Percentiles rank a stretch among this genome's conserved stretches.
These are phyloP conservation scores for Quercus berberidifolia DNA, from an alignment of 306 rosid genomes.

Conservation along the genomic window DNA sequence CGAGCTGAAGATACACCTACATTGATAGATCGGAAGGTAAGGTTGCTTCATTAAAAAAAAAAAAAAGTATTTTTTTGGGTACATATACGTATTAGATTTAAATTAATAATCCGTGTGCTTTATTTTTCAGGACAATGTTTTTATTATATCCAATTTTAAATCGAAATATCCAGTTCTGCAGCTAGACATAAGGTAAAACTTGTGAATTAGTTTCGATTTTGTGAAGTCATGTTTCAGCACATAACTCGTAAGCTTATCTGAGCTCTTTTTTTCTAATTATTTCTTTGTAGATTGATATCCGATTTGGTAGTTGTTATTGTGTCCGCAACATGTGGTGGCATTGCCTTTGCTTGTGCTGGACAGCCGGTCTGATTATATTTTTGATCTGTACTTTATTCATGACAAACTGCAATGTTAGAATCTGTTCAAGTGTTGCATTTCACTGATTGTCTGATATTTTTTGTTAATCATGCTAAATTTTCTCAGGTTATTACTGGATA, in stretches of 20 bases:
- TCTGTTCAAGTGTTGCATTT: neutral
- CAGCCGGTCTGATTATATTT: constrained; percentile 75
- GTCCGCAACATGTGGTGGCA: constrained; percentile 97
- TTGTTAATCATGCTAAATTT: constrained; percentile 12
- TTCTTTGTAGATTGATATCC: constrained; percentile 76
- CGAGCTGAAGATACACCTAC: constrained; percentile 92
- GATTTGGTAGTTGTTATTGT: constrained; percentile 96
- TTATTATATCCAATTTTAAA: constrained; percentile 85
- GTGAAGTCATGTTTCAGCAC: neutral
- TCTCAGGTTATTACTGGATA: constrained; percentile 88
- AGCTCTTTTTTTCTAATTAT: constrained; percentile 1
- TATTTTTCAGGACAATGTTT: constrained; percentile 80
- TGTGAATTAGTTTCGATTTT: neutral
- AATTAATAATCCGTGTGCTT: neutral
- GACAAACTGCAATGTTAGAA: neutral
- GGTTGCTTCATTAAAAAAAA: constrained; percentile 5
- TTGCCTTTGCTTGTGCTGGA: constrained; percentile 99
- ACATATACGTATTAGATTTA: neutral
- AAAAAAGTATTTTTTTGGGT: constrained; percentile 3
- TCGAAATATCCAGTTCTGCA: constrained; percentile 95
- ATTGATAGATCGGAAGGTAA: constrained; percentile 92
- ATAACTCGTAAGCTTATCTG: constrained; percentile 11
- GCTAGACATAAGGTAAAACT: constrained; percentile 70
- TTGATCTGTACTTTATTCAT: neutral
- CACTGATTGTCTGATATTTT: neutral